Percentiles rank a stretch among this genome's conserved stretches.
Evolutionary conservation across 345 rosid genomes (phyloP).

Genomic region (Erodium maritimum): DNA sequence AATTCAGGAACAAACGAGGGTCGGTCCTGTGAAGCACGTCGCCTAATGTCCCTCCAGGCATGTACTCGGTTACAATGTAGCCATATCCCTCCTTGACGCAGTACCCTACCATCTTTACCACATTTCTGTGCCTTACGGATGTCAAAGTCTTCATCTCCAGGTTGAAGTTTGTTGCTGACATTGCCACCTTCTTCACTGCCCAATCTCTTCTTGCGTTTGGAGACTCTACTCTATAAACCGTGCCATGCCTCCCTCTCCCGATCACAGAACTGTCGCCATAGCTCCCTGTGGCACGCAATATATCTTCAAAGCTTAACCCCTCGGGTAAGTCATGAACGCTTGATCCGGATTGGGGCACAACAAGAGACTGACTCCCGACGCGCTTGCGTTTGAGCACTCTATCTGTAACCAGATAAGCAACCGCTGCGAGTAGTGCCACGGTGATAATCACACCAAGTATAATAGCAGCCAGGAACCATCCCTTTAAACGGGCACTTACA

Average conservation of each 20-base stretch:
- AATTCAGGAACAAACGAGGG: conserved; percentile 13
- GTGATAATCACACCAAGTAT: conserved; percentile 12
- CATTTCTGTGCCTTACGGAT: conserved; percentile 22
- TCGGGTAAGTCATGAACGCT: conserved; percentile 19
- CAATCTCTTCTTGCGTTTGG: conserved; percentile 13
- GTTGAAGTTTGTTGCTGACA: conserved; percentile 18
- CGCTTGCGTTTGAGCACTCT: conserved; percentile 7
- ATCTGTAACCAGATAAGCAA: conserved; percentile 12
- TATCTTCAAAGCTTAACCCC: conserved; percentile 23
- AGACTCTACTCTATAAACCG: conserved; percentile 26
- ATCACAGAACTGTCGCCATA: conserved; percentile 23
- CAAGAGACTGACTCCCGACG: conserved; percentile 15
- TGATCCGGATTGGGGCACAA: conserved; percentile 8
- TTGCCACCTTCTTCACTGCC: conserved; percentile 32
- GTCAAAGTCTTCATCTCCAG: conserved; percentile 22
- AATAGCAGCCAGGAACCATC: conserved; percentile 16
- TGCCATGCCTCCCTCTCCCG: conserved; percentile 35
- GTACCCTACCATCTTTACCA: conserved; percentile 23
- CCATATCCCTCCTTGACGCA: conserved; percentile 22
- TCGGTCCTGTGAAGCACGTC: conserved; percentile 17
- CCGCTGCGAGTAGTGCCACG: conserved; percentile 18
- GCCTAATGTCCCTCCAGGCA: conserved; percentile 27
- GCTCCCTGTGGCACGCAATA: conserved; percentile 25
- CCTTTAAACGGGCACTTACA: conserved; percentile 7
- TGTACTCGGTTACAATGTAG: conserved; percentile 20